These are phyloP conservation scores for Mucor velutinosus DNA, from an alignment of 371 early-diverging fungal species.

Conservation along the genomic window DNA sequence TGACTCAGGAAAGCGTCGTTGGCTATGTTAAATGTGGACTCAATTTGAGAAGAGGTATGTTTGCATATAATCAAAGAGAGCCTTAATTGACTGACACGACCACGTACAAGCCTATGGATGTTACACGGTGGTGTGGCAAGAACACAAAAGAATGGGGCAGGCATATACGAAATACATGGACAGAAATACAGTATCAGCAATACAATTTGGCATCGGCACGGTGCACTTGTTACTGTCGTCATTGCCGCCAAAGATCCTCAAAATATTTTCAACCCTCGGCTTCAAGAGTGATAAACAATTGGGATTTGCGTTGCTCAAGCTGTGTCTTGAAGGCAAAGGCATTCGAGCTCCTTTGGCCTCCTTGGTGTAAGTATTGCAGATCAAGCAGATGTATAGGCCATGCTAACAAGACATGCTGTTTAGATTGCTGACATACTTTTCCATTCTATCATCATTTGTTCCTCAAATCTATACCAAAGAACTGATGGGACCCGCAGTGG, in stretches of 20 bases:
- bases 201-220: constrained; percentile 51
- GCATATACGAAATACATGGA: constrained; percentile 36
- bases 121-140: constrained; percentile 39
- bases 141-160: constrained; percentile 40
- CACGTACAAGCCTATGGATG: constrained; percentile 25
- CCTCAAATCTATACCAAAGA: constrained; percentile 29
- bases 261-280: constrained; percentile 43
- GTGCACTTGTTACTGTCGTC: constrained; percentile 54
- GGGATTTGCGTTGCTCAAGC: constrained; percentile 55
- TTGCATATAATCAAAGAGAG: too few species aligned
- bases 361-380: constrained; percentile 35
- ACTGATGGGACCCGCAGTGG: constrained; percentile 35
- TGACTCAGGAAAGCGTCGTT: constrained; percentile 50
- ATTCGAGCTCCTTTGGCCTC: constrained; percentile 55
- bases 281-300: constrained; percentile 53
- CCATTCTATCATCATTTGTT: constrained; percentile 18
- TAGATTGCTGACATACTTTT: constrained; percentile 33
- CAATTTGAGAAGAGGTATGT: constrained; percentile 56
- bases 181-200: constrained; percentile 36
- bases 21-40: constrained; percentile 55
- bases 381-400: neutral
- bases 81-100: neutral
- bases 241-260: constrained; percentile 49
- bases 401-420: neutral
- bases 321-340: constrained; percentile 49